A percentile compares a stretch with the other conserved stretches of the same genome.
Conservation (phyloP, 257 asterid species). For the Nicotiana benthamiana region DNA sequence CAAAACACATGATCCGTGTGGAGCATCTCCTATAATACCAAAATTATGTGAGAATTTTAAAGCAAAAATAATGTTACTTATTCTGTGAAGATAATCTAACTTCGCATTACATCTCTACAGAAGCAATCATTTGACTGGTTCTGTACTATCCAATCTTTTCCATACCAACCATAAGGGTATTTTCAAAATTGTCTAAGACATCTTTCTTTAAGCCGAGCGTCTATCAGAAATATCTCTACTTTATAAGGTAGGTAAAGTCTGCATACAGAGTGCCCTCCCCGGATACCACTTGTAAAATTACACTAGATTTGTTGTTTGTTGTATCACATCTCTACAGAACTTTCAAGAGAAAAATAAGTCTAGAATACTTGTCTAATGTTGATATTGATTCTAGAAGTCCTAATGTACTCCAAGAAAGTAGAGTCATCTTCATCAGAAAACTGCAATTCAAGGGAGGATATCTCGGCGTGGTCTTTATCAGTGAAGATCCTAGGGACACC, state of each 20-base stretch:
- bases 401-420: slow-evolving; percentile 51
- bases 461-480: slow-evolving; percentile 59
- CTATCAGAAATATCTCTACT: too few species aligned
- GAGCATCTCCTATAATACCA: not conserved
- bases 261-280: fast-evolving
- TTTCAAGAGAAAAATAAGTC: not conserved
- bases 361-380: slow-evolving; percentile 85
- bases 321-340: not conserved
- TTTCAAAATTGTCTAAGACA: too few species aligned
- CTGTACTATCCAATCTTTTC: too few species aligned
- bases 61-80: not conserved
- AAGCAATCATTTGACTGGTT: not conserved
- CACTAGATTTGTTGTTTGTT: too few species aligned
- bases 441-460: slow-evolving; percentile 47
- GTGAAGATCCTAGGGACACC: slow-evolving; percentile 91
- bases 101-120: not conserved
- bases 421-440: slow-evolving; percentile 39
- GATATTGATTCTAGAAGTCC: slow-evolving; percentile 84
- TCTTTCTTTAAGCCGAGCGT: too few species aligned
- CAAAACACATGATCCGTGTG: not conserved
- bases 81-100: not conserved
- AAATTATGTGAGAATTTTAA: not conserved
- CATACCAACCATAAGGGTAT: too few species aligned
- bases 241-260: too few species aligned
- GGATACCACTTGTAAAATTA: too few species aligned